Evolutionary conservation across 768 basidiomycete genomes (phyloP), one percentile per base, ranked within the genome.

Genomic region (Xerocomus brunneocitrinus): DNA sequence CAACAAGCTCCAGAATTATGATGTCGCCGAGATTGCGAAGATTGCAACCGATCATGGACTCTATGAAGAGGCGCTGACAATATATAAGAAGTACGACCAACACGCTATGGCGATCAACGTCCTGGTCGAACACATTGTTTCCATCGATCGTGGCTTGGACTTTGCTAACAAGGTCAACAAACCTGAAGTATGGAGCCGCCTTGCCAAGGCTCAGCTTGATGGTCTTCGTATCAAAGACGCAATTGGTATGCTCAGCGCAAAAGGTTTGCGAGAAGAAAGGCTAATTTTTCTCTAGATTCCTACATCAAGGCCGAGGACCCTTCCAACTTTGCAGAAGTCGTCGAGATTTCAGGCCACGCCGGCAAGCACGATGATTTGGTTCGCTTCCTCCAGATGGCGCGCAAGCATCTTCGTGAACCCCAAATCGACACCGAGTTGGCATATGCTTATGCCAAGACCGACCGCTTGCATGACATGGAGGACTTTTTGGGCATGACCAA

Each of bases 401-500:
- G 97, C 70, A 98, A 97, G 76, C 82, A 89, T 43, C 83, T 98
- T 14, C 87, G 97, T 52, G 97, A 99, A 70, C 97, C 97, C 32
- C 94, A 87, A 73, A 95, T 99, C 62, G 97, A 99, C 68, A 98
- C 97, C 8, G 95, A 98, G 73, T 76, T 99, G 32, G 95, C 97
- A 12, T 97, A 98, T 67, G 91, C 97, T 5, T 99, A 98, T 68
- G 97, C 97, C 22, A 98, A 97, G 78, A 94, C 87, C 32, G 97
- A 98, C 67, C 86, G 97, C 49, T 74, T 99, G 13, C 95, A 98
- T 67, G 97, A 99, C 66, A 98, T 98, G 97, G 97, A 99, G 65
- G 97, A 99, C 74, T 99, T 99, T 82, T 76, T 99, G 60, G 80
- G 80, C 24, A 95, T 98, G 90, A 99, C 97, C 41, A 99, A 99